Evolutionary conservation across 177 flowering plant genomes (phyloP), one percentile per base, ranked within the genome.

Genomic region (Telopea speciosissima): DNA sequence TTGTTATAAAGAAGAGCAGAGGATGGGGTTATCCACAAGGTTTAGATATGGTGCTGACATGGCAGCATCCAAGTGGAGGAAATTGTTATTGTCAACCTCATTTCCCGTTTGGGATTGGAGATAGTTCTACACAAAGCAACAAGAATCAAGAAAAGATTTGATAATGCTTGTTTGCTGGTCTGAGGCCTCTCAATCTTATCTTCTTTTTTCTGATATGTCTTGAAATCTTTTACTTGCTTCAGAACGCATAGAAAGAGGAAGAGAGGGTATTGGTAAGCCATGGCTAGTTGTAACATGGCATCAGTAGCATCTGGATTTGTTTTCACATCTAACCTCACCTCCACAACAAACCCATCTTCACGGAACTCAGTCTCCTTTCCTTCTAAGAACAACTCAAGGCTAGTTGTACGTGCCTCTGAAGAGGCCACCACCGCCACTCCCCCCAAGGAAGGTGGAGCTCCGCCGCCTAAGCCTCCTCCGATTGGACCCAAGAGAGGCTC

Each of bases 401-500:
- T 89, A 31, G 87, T 89, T 17, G 90, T 89, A 1, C 80, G 90
- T 58, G 96, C 97, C 0, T 72, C 88, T 1, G 96, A 82, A 16
- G 96, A 79, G 33, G 4, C 84, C 88, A 10, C 65, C 81, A 8
- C 70, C 89, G 64, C 86, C 1, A 58, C 86, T 1, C 10, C 77
- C 11, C 52, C 79, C 28, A 68, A 74, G 23, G 80, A 70, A 31
- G 72, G 62, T n/a, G 75, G 33, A 5, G 81, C 88, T 68, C 79
- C 85, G 1, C 71, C 82, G 16, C 75, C 85, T 58, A 91, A 91
- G 83, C 98, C 97, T 2, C 90, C 94, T 2, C 98, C 97, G 13
- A 79, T 94, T 72, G 98, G 98, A 42, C 98, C 98, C 80, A 89
- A 87, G 85, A 89, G 98, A 81, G 98, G 98, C 44, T 14, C 96